Conservation (phyloP, 75 land plant genomes). For the Picea glauca region DNA sequence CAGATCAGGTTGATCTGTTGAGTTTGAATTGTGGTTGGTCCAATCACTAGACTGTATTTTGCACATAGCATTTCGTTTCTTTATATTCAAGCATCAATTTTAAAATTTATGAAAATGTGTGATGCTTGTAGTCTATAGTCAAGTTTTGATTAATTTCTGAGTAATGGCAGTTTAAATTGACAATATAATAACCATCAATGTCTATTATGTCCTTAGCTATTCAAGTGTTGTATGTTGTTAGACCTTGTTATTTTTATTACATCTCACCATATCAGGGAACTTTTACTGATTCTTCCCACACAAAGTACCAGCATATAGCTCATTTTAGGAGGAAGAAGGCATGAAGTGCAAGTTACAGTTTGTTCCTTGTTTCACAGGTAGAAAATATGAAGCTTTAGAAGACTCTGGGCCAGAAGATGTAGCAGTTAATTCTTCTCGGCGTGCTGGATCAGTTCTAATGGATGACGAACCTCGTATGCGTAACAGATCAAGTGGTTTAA, state of each 20-base stretch:
- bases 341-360: constrained; percentile 29
- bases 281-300: background rate
- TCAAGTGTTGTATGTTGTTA: background rate
- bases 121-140: background rate
- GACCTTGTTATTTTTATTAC: background rate
- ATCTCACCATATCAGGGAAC: background rate
- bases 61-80: too few relatives aligned
- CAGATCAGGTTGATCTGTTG: too few relatives aligned
- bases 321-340: constrained; percentile 19
- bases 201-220: background rate
- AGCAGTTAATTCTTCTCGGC: constrained; percentile 15
- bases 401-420: constrained; percentile 20
- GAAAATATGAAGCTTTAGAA: constrained; percentile 5
- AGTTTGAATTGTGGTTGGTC: too few relatives aligned
- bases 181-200: too few relatives aligned
- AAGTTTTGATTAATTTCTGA: background rate
- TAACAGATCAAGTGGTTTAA: constrained; percentile 17
- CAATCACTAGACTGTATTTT: too few relatives aligned
- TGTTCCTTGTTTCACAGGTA: background rate
- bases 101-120: background rate
- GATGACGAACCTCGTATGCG: constrained; percentile 46
- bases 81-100: background rate
- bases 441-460: constrained; percentile 17
- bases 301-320: background rate
- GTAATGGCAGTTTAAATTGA: too few relatives aligned